Evolutionary conservation across 257 asterid genomes (phyloP).

Genomic region (Scutellaria minor): DNA sequence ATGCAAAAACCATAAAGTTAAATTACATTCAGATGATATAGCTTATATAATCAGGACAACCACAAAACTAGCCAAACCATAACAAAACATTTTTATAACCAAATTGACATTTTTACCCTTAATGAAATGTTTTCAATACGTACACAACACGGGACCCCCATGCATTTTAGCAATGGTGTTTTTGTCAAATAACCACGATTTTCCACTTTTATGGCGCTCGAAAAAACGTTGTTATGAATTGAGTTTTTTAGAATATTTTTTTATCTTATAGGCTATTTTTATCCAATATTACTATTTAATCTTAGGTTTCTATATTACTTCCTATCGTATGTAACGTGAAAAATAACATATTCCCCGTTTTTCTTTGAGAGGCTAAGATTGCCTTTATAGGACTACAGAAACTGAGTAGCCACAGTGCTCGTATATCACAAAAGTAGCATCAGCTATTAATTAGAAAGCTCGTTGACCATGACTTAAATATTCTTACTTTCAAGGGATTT

Average conservation of each 20-base stretch:
- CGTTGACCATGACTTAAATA: not conserved
- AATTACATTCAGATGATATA: not conserved
- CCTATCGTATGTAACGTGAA: not conserved
- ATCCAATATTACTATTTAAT: not conserved
- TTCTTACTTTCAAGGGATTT: constrained; percentile 72
- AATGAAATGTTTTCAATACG: too few relatives aligned
- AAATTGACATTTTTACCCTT: too few relatives aligned
- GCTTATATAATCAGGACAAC: too few relatives aligned
- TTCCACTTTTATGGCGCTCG: too few relatives aligned
- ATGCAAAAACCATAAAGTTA: constrained; percentile 11
- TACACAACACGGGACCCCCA: too few relatives aligned
- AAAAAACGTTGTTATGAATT: too few relatives aligned
- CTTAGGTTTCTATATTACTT: not conserved
- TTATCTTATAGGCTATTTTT: too few relatives aligned
- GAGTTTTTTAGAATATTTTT: too few relatives aligned
- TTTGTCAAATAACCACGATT: too few relatives aligned
- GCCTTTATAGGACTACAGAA: not conserved
- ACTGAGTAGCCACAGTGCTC: not conserved
- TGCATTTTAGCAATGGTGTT: too few relatives aligned
- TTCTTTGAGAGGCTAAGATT: not conserved
- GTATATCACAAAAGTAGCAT: not conserved
- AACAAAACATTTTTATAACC: too few relatives aligned
- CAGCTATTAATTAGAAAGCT: not conserved
- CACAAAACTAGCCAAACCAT: too few relatives aligned
- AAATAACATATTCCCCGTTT: not conserved